Base-by-base conservation (phyloP, 345 rosid species). In the Salix caprea region DNA sequence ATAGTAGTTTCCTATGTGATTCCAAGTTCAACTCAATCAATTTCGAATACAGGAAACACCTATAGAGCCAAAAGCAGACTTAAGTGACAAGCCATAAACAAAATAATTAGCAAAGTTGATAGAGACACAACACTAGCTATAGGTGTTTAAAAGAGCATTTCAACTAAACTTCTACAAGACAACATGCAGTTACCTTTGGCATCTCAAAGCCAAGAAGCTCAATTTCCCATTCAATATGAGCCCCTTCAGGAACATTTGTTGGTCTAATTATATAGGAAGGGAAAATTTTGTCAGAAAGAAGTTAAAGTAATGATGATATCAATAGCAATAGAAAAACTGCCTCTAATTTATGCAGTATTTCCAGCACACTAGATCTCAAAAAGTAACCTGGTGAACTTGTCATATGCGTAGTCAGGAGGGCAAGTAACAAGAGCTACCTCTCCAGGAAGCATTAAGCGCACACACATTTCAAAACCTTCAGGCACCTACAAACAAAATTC, bases 391-490 rank as follows among this genome's bases (percentile, higher is more conserved):
- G 87, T 85, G 78, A 93, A 93, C 76, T 93, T 92, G 83, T 93
- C 99, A 73, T 92, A 93, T 67, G 97, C 98, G 86, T 92, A 93
- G 81, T 93, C 98, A 86, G 99, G 98, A 76, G 99, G 97, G 76
- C 97, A 93, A 60, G 94, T 91, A 84, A 92, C 97, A 61, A 93
- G 95, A 72, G 97, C 92, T 69, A 88, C 71, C 86, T 96, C 99
- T 80, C 91, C 99, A 23, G 98, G 97, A 52, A 96, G 84, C 98
- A 96, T 96, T 84, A 96, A 77, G 71, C 99, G 94, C 71, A 94
- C 95, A 84, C 90, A 91, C 97, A 92, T 93, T 86, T 96, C 99
- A 87, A 96, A 89, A 78, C 97, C 98, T 86, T 93, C 98, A 67
- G 99, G 98, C 58, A 93, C 98, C 99, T 96, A 74, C 50, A 50